Percentiles rank a stretch among this genome's conserved stretches.
Conservation (phyloP, 306 rosid genomes). For the Cicer bijugum region DNA sequence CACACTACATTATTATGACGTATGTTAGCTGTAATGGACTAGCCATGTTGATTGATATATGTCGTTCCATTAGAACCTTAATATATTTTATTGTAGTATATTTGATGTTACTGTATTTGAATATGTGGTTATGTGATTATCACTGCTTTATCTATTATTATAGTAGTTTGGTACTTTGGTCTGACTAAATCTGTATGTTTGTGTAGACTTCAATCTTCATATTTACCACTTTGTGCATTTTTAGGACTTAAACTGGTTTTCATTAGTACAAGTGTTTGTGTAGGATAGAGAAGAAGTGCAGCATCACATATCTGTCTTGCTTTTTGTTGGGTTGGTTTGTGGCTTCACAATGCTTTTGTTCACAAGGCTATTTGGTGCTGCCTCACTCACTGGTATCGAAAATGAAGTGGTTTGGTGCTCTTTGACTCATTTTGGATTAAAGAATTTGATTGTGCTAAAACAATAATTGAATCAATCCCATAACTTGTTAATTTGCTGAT, state of each 20-base stretch:
- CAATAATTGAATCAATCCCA: constrained; percentile 40
- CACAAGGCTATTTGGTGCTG: constrained; percentile 71
- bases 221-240: constrained; percentile 34
- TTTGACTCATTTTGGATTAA: constrained; percentile 29
- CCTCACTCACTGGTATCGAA: constrained; percentile 73
- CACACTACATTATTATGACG: background rate
- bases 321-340: constrained; percentile 79
- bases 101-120: constrained; percentile 4
- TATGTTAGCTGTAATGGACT: background rate
- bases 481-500: constrained; percentile 48
- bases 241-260: constrained; percentile 26
- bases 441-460: constrained; percentile 38
- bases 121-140: background rate
- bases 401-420: constrained; percentile 39
- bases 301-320: constrained; percentile 67
- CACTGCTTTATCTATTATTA: constrained; percentile 20
- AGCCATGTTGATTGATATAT: constrained; percentile 5
- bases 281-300: constrained; percentile 89
- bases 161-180: constrained; percentile 16
- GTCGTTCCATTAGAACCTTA: constrained; percentile 4
- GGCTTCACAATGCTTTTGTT: constrained; percentile 80
- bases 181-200: background rate
- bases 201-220: constrained; percentile 10
- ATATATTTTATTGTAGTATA: constrained; percentile 23
- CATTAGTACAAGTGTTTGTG: constrained; percentile 39